Base-by-base conservation (phyloP, 176 grass and related monocot species). In the Oryza meyeriana region DNA sequence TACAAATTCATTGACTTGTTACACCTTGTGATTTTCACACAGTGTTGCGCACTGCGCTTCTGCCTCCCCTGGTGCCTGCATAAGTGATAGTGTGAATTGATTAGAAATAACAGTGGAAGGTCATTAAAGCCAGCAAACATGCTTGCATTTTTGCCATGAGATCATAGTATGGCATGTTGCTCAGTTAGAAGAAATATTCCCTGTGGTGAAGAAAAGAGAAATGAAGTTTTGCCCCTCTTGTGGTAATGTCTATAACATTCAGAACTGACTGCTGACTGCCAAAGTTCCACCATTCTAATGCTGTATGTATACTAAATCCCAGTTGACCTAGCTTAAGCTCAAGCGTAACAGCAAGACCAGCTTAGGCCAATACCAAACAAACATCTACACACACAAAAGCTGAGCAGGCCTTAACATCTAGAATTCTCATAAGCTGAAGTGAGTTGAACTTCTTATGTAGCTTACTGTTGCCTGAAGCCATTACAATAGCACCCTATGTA, bases 31-130 rank as follows among this genome's bases (percentile, higher is more conserved):
- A 79, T 89, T 94, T 75, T 77, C 80, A 88, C 92, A 98, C 81
- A 98, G 95, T 76, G 86, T 64, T 88, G 92, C 95, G 70, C 95
- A 98, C 76, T 95, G 85, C 57, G 92, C 92, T 86, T 98, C 92
- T 80, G 90, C 95, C 83, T 98, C 95, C 77, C 84, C 69, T 83
- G 92, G 95, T 89, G 95, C 95, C 95, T 98, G 82, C 76, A 85
- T 25, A 79, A 80, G 39, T 78, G 40, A 30, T 68, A 20, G 22
- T 44, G 71, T 8, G 76, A 90, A 84, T 33, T 66, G 71, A 73
- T 78, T 77, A 75, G 26, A 18, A 63, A 68, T 24, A 41, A 40
- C 40, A 14, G 67, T 64, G 41, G 13, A 32, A 58, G 18, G 18
- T 35, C 33, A 67, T 33, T 59, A 72, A 61, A 22, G 14, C 36